phyloP scores from a whole-genome alignment of 2,329 filamentous ascomycete genomes.

The Aureobasidium sp. region DNA sequence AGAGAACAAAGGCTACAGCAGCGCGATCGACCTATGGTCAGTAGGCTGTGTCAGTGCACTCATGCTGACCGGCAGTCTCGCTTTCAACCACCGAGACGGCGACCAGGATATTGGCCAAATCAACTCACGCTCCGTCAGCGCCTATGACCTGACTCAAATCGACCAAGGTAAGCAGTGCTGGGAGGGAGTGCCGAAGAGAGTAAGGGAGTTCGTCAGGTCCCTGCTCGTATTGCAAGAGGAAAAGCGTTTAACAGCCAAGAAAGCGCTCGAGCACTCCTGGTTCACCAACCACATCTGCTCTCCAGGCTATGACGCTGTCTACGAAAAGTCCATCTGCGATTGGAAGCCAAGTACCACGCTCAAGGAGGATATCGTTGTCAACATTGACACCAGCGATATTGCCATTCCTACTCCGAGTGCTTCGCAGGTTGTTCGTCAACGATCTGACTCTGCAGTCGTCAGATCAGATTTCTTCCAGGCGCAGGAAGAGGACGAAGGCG shows the following conservation, averaged over 20 bases:
- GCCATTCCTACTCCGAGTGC: background rate
- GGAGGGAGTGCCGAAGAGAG: slow-evolving; percentile 29
- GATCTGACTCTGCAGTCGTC: background rate
- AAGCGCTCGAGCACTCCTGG: slow-evolving; percentile 48
- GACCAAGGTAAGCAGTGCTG: slow-evolving; percentile 34
- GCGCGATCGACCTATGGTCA: slow-evolving; percentile 54
- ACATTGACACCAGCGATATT: slow-evolving; percentile 9
- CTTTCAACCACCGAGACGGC: slow-evolving; percentile 24
- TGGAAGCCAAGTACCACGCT: slow-evolving; percentile 38
- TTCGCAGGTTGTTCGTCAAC: background rate
- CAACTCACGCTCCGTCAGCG: slow-evolving; percentile 27
- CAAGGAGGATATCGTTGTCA: background rate
- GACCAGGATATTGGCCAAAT: slow-evolving; percentile 19
- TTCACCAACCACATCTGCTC: slow-evolving; percentile 44
- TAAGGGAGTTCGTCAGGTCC: slow-evolving; percentile 41
- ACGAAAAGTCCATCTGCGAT: slow-evolving; percentile 38
- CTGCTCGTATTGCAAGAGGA: slow-evolving; percentile 44
- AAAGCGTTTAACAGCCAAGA: slow-evolving; percentile 42
- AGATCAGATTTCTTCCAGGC: background rate
- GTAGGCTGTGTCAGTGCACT: slow-evolving; percentile 47
- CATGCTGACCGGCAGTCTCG: slow-evolving; percentile 45
- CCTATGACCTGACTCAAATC: slow-evolving; percentile 37
- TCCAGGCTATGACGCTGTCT: slow-evolving; percentile 40
- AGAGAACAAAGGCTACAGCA: slow-evolving; percentile 41
- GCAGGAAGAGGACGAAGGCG: background rate